phyloP scores from a whole-genome alignment of 768 basidiomycete species.

The Rickenella mellea region DNA sequence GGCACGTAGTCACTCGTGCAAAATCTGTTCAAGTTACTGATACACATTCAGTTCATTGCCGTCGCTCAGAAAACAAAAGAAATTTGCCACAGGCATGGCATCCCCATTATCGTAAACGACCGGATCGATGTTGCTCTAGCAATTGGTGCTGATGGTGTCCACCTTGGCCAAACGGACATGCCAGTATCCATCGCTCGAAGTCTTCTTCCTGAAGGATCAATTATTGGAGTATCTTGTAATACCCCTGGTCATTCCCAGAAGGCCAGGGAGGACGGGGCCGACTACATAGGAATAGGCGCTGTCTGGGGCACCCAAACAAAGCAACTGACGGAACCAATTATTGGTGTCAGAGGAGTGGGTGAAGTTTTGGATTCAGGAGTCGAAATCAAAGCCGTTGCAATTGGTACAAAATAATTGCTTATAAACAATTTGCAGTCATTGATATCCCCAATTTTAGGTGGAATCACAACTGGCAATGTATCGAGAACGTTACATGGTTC shows the following conservation, averaged over 20 bases:
- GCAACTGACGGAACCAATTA: constrained; percentile 46
- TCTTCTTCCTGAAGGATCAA: constrained; percentile 56
- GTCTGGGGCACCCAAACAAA: constrained; percentile 80
- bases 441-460: constrained; percentile 41
- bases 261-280: constrained; percentile 57
- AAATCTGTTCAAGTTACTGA: neutral
- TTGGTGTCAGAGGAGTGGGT: constrained; percentile 71
- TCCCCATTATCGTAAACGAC: constrained; percentile 84
- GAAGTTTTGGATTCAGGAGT: constrained; percentile 56
- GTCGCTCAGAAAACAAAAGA: constrained; percentile 61
- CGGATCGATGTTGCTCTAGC: constrained; percentile 83
- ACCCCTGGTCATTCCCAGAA: constrained; percentile 50
- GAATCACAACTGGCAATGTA: constrained; percentile 74
- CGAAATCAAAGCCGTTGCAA: constrained; percentile 65
- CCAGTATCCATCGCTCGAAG: constrained; percentile 52
- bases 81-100: constrained; percentile 64
- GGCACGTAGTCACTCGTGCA: constrained; percentile 30
- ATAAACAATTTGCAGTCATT: neutral
- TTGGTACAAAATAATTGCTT: constrained; percentile 43
- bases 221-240: constrained; percentile 79
- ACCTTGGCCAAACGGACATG: constrained; percentile 87
- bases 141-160: constrained; percentile 67
- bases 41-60: constrained; percentile 52
- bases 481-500: constrained; percentile 68
- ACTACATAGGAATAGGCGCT: constrained; percentile 86